Evolutionary conservation across 1,284 basidiomycete species (phyloP).

Genomic region (Ganoderma resinaceum): DNA sequence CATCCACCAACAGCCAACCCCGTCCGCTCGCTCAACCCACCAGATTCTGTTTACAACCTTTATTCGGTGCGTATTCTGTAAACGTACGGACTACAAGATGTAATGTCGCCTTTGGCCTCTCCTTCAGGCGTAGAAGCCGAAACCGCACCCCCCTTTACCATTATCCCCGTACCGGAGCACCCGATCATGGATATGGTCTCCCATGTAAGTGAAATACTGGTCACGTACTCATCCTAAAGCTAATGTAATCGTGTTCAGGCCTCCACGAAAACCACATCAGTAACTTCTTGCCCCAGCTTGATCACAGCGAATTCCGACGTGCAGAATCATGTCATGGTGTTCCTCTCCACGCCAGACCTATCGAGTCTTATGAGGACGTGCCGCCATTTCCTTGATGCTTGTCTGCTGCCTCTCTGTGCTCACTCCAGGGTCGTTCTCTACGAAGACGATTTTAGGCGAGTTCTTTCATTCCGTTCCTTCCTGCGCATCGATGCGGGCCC

Average conservation of each 20-base stretch:
- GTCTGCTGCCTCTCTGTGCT: constrained; percentile 5
- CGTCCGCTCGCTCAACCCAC: too few relatives aligned
- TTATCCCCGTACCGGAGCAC: not conserved
- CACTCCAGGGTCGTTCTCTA: not conserved
- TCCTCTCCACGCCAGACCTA: not conserved
- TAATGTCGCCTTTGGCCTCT: not conserved
- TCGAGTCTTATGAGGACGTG: constrained; percentile 1
- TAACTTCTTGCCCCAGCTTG: not conserved
- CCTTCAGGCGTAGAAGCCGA: not conserved
- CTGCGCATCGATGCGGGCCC: not conserved
- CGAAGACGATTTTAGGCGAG: not conserved
- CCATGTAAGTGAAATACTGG: not conserved
- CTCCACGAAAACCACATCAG: not conserved
- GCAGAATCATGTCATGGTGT: not conserved
- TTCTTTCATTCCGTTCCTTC: not conserved
- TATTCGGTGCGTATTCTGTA: too few relatives aligned
- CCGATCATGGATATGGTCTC: too few relatives aligned
- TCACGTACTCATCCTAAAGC: not conserved
- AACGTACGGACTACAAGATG: too few relatives aligned
- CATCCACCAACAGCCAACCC: too few relatives aligned
- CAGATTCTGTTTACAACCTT: too few relatives aligned
- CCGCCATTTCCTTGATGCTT: not conserved
- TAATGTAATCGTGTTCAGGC: not conserved
- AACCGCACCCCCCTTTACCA: too few relatives aligned
- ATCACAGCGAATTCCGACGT: constrained; percentile 7